Conservation (phyloP, 1,284 basidiomycete species). For the Puccinia coronata region DNA sequence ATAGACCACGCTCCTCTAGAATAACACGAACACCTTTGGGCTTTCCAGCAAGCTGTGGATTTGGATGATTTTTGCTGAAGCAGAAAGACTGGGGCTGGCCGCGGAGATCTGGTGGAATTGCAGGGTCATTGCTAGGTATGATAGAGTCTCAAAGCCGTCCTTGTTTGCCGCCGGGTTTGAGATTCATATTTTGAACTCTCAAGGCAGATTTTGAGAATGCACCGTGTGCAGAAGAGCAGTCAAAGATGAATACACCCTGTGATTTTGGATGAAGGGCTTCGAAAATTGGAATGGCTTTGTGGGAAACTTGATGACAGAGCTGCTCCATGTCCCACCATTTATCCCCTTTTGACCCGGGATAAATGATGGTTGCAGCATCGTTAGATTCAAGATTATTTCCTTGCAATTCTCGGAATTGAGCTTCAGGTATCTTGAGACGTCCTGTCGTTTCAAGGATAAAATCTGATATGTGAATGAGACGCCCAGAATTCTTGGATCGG, state of each 20-base stretch:
- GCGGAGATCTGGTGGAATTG: not conserved
- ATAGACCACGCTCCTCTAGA: slow-evolving; percentile 1
- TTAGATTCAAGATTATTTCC: not conserved
- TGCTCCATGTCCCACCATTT: slow-evolving; percentile 10
- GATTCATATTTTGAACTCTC: slow-evolving; percentile 20
- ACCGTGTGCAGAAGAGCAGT: not conserved
- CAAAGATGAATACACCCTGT: not conserved
- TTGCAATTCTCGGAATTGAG: not conserved
- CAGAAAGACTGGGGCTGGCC: not conserved
- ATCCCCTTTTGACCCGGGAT: not conserved
- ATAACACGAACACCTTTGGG: slow-evolving; percentile 1
- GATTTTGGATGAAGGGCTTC: not conserved
- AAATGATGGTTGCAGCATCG: not conserved
- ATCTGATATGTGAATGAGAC: slow-evolving; percentile 9
- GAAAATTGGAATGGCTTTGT: not conserved
- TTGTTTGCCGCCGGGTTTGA: slow-evolving; percentile 6
- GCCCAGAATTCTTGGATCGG: not conserved
- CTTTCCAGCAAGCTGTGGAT: not conserved
- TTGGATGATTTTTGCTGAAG: not conserved
- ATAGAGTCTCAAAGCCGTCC: not conserved
- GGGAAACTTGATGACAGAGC: not conserved
- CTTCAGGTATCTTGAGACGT: not conserved
- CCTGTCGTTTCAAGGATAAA: slow-evolving; percentile 15
- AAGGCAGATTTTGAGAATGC: not conserved
- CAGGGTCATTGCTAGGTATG: not conserved